Evolutionary conservation across 225 moss, liverwort and hornwort genomes (phyloP), one percentile per base, ranked within the genome.

Genomic region (Pseudoscleropodium purum): DNA sequence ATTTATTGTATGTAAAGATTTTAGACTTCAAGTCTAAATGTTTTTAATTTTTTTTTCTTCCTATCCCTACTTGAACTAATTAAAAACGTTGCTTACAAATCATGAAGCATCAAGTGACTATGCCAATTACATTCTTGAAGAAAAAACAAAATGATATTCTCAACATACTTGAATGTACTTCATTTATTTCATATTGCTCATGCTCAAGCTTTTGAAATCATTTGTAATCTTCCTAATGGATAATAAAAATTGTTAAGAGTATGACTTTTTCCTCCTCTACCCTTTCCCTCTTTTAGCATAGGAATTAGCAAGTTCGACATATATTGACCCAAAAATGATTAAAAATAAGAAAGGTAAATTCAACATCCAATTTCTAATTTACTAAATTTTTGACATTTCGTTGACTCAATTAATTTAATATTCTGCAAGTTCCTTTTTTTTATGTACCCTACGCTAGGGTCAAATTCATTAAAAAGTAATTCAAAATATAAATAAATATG

Each of bases 121-220:
- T 25, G 1, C 18, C n/a, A 57, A 26, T 26, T 29, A 29, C 2
- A 39, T 30, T 60, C 12, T 0, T 17, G 0, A 36, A 27, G 2
- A 59, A 16, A 80, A 26, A 5, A 39, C 2, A 1, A 80, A 80
- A 29, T 59, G 12, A 1, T 16, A 18, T 39, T 80, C 2, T 39
- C 12, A 60, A 60, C 12, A 60, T 60, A 27, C 2, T 29, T 39
- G 11, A 59, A 26, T 80, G 11, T 39, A n/a, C 29, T 27, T 80
- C n/a, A 59, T 59, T 1, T 4, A 3, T 59, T 57, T 39, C 10
- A 18, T 39, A 1, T 59, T 27, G 4, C 11, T 59, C 0, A 0
- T 26, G 6, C 7, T 57, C 11, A 4, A 39, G 17, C 4, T 37
- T 27, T 59, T 80, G 18, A 60, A 60, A 80, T 39, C 18, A 60